A percentile compares a stretch with the other conserved stretches of the same genome.
Conservation (phyloP, 768 basidiomycete genomes). For the Phlebiopsis gigantea region DNA sequence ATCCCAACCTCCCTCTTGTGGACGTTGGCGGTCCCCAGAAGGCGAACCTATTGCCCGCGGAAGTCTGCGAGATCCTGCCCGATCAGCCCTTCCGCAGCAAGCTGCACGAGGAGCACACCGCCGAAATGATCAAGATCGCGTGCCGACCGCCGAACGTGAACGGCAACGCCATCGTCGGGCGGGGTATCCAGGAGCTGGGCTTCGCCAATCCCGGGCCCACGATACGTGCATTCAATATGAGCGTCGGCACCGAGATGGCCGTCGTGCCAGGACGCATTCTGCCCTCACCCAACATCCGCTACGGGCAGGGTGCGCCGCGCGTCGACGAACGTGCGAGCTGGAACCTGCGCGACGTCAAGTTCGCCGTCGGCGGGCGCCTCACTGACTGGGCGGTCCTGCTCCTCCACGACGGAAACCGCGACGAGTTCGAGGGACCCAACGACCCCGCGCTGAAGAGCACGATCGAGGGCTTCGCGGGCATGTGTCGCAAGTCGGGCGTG, state of each 20-base stretch:
- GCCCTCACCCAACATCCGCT: slow-evolving; percentile 37
- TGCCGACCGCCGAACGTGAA: slow-evolving; percentile 47
- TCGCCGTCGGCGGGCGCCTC: slow-evolving; percentile 50
- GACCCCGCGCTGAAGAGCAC: slow-evolving; percentile 49
- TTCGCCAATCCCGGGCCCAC: slow-evolving; percentile 29
- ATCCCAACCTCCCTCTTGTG: slow-evolving; percentile 39
- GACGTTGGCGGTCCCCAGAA: slow-evolving; percentile 43
- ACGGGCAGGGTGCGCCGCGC: slow-evolving; percentile 26
- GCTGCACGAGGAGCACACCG: slow-evolving; percentile 48
- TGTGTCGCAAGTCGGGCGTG: slow-evolving; percentile 67
- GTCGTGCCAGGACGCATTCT: slow-evolving; percentile 52
- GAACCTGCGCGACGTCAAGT: slow-evolving; percentile 55
- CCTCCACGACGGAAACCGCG: slow-evolving; percentile 55
- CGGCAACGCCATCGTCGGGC: slow-evolving; percentile 36
- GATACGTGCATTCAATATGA: slow-evolving; percentile 40
- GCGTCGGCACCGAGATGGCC: slow-evolving; percentile 43
- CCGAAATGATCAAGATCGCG: slow-evolving; percentile 44
- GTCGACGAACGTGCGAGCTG: slow-evolving; percentile 46
- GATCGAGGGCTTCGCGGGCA: slow-evolving; percentile 50
- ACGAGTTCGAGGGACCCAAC: slow-evolving; percentile 49
- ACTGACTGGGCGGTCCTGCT: slow-evolving; percentile 66
- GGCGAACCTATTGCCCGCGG: slow-evolving; percentile 37
- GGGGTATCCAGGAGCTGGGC: slow-evolving; percentile 40
- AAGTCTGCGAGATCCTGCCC: slow-evolving; percentile 43
- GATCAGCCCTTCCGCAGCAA: slow-evolving; percentile 43